Conservation (phyloP, 768 basidiomycete genomes). For the Lactarius indigo region DNA sequence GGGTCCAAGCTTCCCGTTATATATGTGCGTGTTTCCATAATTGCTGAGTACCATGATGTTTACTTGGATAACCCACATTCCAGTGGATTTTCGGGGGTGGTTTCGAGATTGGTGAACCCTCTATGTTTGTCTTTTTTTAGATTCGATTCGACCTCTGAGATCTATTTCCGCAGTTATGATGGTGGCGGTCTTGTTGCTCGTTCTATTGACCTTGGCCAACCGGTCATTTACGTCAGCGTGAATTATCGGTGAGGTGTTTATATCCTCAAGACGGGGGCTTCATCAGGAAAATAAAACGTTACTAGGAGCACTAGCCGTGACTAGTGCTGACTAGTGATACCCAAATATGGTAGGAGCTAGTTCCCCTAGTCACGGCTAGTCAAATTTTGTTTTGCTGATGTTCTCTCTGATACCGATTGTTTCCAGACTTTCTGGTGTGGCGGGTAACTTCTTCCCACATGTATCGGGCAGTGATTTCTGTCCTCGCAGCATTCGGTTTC, state of each 20-base stretch:
- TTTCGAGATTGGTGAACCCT: constrained; percentile 14
- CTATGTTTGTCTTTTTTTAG: constrained; percentile 4
- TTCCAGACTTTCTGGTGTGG: constrained; percentile 22
- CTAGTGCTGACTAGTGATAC: too few relatives aligned
- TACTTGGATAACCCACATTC: background rate
- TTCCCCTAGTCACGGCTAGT: too few relatives aligned
- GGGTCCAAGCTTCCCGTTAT: constrained; percentile 27
- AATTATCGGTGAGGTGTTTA: constrained; percentile 29
- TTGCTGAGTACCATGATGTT: background rate
- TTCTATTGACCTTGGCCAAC: constrained; percentile 27
- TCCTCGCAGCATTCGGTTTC: constrained; percentile 44
- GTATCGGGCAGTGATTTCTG: background rate
- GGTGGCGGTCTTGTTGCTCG: constrained; percentile 27
- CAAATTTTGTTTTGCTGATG: too few relatives aligned
- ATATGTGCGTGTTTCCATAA: constrained; percentile 21
- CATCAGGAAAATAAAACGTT: too few relatives aligned
- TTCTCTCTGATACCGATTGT: background rate
- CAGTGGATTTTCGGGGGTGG: constrained; percentile 31
- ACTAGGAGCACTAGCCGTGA: too few relatives aligned
- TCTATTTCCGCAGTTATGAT: constrained; percentile 20
- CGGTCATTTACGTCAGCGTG: constrained; percentile 30
- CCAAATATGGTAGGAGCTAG: too few relatives aligned
- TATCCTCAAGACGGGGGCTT: background rate
- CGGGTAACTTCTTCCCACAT: background rate
- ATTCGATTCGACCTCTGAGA: background rate